Evolutionary conservation across 768 basidiomycete species (phyloP).

Genomic region (Chalciporus chontae): DNA sequence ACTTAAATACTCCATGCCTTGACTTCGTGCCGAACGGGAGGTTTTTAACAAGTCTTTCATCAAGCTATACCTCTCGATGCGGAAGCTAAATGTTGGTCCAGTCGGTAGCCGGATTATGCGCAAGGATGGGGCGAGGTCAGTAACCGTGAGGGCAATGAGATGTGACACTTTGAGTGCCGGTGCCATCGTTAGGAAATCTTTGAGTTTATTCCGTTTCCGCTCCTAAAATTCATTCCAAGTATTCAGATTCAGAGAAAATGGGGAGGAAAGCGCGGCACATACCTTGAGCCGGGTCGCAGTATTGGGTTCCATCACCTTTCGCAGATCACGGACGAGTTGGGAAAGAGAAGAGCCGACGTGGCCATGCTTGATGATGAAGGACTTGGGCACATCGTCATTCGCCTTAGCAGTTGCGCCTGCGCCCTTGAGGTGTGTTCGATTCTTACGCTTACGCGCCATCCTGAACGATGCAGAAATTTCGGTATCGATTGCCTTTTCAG

Average conservation of each 20-base stretch:
- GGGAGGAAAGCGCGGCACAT: constrained; percentile 16
- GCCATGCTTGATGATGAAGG: constrained; percentile 96
- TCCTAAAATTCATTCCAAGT: constrained; percentile 52
- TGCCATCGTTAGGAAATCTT: constrained; percentile 91
- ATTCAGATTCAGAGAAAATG: neutral
- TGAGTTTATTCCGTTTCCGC: constrained; percentile 82
- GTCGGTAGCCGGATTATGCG: constrained; percentile 83
- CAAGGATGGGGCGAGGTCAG: constrained; percentile 79
- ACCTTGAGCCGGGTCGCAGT: constrained; percentile 92
- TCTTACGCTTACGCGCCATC: constrained; percentile 77
- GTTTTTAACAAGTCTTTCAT: constrained; percentile 77
- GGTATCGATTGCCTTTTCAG: constrained; percentile 20
- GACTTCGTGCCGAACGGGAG: constrained; percentile 63
- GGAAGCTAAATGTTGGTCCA: constrained; percentile 92
- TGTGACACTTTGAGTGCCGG: constrained; percentile 90
- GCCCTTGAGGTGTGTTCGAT: constrained; percentile 77
- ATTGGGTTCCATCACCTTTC: constrained; percentile 97
- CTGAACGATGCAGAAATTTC: constrained; percentile 5
- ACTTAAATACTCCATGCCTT: constrained; percentile 86
- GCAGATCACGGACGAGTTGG: constrained; percentile 88
- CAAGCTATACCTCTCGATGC: constrained; percentile 89
- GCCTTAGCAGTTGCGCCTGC: constrained; percentile 34
- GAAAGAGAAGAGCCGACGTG: constrained; percentile 82
- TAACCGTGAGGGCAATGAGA: constrained; percentile 87
- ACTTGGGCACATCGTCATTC: constrained; percentile 62